phyloP scores from a whole-genome alignment of 768 basidiomycete species.

The Grammothele lineata region DNA sequence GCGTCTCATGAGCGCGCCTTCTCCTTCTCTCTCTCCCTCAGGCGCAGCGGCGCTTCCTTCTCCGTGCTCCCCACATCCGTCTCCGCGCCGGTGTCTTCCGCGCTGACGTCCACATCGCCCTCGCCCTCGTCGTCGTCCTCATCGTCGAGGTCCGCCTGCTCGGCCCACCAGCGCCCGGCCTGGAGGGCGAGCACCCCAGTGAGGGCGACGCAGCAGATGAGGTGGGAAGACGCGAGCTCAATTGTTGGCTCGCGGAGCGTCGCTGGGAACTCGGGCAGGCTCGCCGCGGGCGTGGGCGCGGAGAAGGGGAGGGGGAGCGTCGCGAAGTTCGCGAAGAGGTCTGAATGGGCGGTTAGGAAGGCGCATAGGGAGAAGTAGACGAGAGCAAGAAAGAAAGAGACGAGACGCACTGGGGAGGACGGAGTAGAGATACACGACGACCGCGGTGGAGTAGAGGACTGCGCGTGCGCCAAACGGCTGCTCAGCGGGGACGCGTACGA shows the following conservation, averaged over 20 bases:
- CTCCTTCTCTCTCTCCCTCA: conserved; percentile 3
- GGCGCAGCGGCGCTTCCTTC: too few relatives aligned
- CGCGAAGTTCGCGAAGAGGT: conserved; percentile 54
- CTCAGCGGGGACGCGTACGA: neutral
- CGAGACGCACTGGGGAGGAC: conserved; percentile 68
- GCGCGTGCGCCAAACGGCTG: conserved; percentile 7
- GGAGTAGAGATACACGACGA: conserved; percentile 68
- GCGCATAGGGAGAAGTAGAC: neutral
- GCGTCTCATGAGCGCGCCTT: conserved; percentile 6
- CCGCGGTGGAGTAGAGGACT: conserved; percentile 77
- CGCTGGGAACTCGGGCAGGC: conserved; percentile 55
- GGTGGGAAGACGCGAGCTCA: conserved; percentile 78
- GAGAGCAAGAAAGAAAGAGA: neutral
- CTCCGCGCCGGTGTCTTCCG: conserved; percentile 7
- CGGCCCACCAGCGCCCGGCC: conserved; percentile 83
- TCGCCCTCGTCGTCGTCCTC: conserved; percentile 36
- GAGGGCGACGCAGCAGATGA: conserved; percentile 82
- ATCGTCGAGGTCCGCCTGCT: conserved; percentile 61
- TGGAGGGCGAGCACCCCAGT: conserved; percentile 85
- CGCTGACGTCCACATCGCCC: too few relatives aligned
- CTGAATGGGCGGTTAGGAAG: conserved; percentile 29
- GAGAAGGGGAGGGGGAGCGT: conserved; percentile 42
- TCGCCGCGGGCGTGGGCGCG: neutral
- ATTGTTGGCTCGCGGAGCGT: conserved; percentile 60
- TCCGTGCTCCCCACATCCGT: conserved; percentile 3